phyloP scores from a whole-genome alignment of 768 basidiomycete species.

The Calocera viscosa region DNA sequence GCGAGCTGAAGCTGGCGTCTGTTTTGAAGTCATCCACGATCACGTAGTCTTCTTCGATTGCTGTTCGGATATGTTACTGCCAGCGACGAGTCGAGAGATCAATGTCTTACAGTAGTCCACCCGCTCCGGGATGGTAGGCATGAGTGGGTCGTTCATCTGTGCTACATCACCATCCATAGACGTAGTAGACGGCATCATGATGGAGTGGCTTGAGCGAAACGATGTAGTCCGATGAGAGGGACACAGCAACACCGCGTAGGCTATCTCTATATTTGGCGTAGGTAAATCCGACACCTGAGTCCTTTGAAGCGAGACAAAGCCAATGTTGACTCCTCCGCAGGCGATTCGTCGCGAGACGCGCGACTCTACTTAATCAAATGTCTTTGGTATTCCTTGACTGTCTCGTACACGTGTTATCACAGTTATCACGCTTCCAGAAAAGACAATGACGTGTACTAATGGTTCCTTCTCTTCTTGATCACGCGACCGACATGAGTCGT shows the following conservation, averaged over 20 bases:
- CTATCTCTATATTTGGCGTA: no score
- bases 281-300: no score
- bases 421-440: no score
- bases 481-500: not conserved
- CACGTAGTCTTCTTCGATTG: not conserved
- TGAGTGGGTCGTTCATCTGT: not conserved
- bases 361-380: no score
- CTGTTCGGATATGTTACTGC: not conserved
- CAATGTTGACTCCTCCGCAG: no score
- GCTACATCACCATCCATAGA: not conserved
- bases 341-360: no score
- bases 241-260: not conserved
- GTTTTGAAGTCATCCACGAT: not conserved
- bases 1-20: not conserved
- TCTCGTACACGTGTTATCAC: no score
- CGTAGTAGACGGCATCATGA: not conserved
- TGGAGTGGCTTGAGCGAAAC: not conserved
- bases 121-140: not conserved
- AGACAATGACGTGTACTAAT: slow-evolving; percentile 15
- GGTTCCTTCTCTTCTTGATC: slow-evolving; percentile 23
- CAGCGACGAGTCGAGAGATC: not conserved
- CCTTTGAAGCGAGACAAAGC: no score
- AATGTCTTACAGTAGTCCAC: not conserved
- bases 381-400: no score
- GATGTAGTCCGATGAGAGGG: not conserved